Conservation (phyloP, 805 yeast genomes). For the Candida dendrica region DNA sequence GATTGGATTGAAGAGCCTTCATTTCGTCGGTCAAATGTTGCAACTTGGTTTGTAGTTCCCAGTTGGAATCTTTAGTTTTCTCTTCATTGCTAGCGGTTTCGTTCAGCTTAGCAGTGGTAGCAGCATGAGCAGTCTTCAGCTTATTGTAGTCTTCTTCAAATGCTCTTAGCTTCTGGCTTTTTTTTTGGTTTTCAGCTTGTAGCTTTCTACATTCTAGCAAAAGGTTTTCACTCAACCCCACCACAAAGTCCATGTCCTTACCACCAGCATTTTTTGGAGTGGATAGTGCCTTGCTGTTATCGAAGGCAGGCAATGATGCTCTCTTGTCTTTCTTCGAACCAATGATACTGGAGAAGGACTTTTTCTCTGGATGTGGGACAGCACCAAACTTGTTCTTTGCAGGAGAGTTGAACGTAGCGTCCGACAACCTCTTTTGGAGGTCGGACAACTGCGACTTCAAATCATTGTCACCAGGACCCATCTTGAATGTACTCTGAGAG, state of each 20-base stretch:
- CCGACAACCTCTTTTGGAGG: slow-evolving; percentile 31
- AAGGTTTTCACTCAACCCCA: slow-evolving; percentile 67
- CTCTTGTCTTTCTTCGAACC: slow-evolving; percentile 17
- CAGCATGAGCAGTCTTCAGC: slow-evolving; percentile 13
- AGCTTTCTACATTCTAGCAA: slow-evolving; percentile 64
- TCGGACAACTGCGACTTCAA: slow-evolving; percentile 35
- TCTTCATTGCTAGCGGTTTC: slow-evolving; percentile 32
- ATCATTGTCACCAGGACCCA: slow-evolving; percentile 14
- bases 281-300: slow-evolving; percentile 13
- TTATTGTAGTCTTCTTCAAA: slow-evolving; percentile 36
- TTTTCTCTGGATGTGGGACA: slow-evolving; percentile 5
- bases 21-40: slow-evolving; percentile 27
- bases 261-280: slow-evolving; percentile 23
- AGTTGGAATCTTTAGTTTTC: slow-evolving; percentile 48
- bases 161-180: slow-evolving; percentile 34
- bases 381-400: not conserved
- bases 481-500: not conserved
- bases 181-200: slow-evolving; percentile 52
- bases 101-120: slow-evolving; percentile 14
- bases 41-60: slow-evolving; percentile 56
- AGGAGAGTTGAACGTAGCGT: slow-evolving; percentile 20
- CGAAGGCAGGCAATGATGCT: slow-evolving; percentile 19
- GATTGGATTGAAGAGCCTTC: slow-evolving; percentile 32
- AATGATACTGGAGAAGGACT: slow-evolving; percentile 11
- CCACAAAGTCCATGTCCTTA: slow-evolving; percentile 64